phyloP scores from a whole-genome alignment of 108 stramenopile species.

The Craspedostauros australis region DNA sequence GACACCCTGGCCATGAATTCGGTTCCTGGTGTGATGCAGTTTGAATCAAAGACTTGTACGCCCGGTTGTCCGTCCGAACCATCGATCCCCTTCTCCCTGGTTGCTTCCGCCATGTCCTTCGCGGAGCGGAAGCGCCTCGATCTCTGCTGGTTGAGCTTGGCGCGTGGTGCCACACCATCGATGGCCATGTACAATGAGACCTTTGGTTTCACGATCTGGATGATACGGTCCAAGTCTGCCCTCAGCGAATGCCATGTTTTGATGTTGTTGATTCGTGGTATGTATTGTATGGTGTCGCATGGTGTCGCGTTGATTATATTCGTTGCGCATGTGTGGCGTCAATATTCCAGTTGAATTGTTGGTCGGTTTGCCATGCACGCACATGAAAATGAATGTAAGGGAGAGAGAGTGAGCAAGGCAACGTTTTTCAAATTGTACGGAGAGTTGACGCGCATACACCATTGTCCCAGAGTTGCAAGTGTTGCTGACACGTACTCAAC shows the following conservation, averaged over 20 bases:
- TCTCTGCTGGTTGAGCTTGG: constrained; percentile 99
- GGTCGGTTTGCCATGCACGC: no score
- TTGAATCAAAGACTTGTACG: constrained; percentile 93
- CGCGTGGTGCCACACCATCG: constrained; percentile 97
- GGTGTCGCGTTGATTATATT: not conserved
- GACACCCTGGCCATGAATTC: constrained; percentile 93
- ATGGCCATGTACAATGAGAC: constrained; percentile 94
- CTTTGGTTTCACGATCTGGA: constrained; percentile 94
- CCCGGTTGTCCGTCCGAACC: not conserved
- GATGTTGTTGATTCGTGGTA: not conserved
- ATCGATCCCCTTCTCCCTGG: constrained; percentile 40
- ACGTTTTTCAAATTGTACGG: no score
- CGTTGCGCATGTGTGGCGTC: no score
- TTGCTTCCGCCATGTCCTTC: constrained; percentile 87
- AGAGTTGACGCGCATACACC: no score
- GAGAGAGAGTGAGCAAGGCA: not conserved
- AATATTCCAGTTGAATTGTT: no score
- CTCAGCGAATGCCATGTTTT: not conserved
- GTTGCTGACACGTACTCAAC: no score
- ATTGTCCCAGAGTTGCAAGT: no score
- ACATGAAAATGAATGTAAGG: no score
- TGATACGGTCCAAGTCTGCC: constrained; percentile 86
- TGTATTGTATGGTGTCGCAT: not conserved
- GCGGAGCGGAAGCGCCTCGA: constrained; percentile 91
- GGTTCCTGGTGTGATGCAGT: constrained; percentile 99